Conservation (phyloP, 2,329 filamentous ascomycete genomes). For the Alternaria solani region DNA sequence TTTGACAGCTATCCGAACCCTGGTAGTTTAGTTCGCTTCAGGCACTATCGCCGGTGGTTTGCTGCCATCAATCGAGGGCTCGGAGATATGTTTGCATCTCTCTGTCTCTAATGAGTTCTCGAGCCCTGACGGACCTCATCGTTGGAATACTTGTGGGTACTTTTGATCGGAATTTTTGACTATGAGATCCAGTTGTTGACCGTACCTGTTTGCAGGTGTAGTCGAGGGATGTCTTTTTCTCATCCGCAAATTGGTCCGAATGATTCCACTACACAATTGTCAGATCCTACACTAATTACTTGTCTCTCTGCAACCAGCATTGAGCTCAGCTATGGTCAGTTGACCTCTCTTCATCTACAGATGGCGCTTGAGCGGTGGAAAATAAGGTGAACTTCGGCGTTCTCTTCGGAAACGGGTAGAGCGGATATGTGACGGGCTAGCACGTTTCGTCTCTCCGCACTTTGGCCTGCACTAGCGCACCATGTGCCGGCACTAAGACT, state of each 20-base stretch:
- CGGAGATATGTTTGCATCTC: not conserved
- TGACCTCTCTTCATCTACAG: constrained; percentile 98
- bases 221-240: not conserved
- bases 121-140: not conserved
- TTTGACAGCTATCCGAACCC: not conserved
- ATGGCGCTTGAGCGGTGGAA: constrained; percentile 95
- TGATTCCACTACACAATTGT: not conserved
- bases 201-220: not conserved
- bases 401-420: constrained; percentile 5
- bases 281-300: not conserved
- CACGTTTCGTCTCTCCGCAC: constrained; percentile 6
- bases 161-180: not conserved
- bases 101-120: not conserved
- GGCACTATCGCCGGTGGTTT: not conserved
- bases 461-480: not conserved
- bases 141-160: not conserved
- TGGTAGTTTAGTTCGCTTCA: not conserved
- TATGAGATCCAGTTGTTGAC: not conserved
- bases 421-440: not conserved
- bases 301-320: not conserved
- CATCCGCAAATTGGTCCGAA: not conserved
- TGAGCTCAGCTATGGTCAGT: constrained; percentile 61
- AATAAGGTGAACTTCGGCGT: constrained; percentile 57
- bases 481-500: constrained; percentile 5
- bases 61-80: not conserved